phyloP scores from a whole-genome alignment of 257 asterid genomes.

The Jaltomata sinuosa region DNA sequence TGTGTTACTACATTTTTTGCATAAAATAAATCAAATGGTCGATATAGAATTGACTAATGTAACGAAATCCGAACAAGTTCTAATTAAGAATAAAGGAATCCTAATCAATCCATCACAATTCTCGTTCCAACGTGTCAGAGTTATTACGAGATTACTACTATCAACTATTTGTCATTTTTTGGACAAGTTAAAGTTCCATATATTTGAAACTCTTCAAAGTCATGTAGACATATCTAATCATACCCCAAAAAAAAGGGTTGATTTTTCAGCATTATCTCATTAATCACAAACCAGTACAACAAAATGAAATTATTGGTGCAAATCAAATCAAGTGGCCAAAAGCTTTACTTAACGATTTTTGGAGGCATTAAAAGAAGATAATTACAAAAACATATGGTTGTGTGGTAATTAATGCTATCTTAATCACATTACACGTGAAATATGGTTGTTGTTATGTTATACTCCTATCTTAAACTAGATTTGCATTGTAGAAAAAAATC shows the following conservation, averaged over 20 bases:
- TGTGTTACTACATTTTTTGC: neutral
- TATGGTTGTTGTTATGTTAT: neutral
- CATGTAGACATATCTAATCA: neutral
- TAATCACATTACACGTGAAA: neutral
- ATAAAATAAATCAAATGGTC: neutral
- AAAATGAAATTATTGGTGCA: neutral
- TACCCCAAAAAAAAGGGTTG: neutral
- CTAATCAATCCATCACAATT: neutral
- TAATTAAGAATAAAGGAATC: accelerated
- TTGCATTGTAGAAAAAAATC: neutral
- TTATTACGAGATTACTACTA: neutral
- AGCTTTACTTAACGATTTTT: neutral
- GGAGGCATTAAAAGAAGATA: neutral
- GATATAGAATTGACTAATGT: neutral
- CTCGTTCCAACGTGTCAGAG: no score
- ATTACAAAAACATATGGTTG: neutral
- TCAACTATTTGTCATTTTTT: neutral
- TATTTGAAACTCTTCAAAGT: neutral
- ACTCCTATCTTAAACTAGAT: neutral
- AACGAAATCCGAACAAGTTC: no score
- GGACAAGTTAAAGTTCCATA: neutral
- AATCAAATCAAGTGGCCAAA: neutral
- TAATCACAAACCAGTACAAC: neutral
- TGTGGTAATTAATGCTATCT: neutral
- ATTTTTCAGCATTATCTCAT: neutral